Evolutionary conservation across 1,139 yeast species (phyloP), one percentile per base, ranked within the genome.

Genomic region (Candida dubliniensis): DNA sequence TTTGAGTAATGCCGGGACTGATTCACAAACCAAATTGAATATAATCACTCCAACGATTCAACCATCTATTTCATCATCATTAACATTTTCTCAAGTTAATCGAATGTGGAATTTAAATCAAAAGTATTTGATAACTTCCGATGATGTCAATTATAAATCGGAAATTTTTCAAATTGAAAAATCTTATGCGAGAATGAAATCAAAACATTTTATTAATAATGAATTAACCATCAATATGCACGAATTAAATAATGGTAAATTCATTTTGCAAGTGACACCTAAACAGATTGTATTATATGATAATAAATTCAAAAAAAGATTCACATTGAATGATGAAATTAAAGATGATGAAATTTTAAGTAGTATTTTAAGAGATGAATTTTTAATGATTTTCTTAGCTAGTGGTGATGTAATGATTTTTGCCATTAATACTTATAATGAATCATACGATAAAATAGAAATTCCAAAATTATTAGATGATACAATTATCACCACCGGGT

Each of bases 261-360:
- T 79, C 49, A 80, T 88, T 39, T 76, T 88, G 12, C 96, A 90
- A 59, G 81, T 89, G 1, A 84, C 95, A 0, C 79, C 87, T 0
- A 76, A 78, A 38, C 83, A 81, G 47, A 75, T 89, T 33, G 73
- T 77, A 33, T 61, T 88, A 2, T 89, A 82, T 59, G 87, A 85
- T 55, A 70, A 81, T 42, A 77, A 77, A 37, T 85, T 89, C 60
- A 76, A 78, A 47, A 61, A 59, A 46, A 55, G 66, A 51, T 59
- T 70, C 38, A 55, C 67, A 2, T 60, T 73, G 33, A 66, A 63
- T 25, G 63, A 66, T 15, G 70, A 75, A 54, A 60, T 67, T 46
- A 57, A 73, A 44, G 68, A 75, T 27, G 76, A 75, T 39, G 80
- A 73, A 48, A 73, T 82, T 31, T 73, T 81, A 44, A 71, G 76